Evolutionary conservation across 371 early-diverging fungal species (phyloP), one percentile per base, ranked within the genome.

Genomic region (Saksenaea vasiformis): DNA sequence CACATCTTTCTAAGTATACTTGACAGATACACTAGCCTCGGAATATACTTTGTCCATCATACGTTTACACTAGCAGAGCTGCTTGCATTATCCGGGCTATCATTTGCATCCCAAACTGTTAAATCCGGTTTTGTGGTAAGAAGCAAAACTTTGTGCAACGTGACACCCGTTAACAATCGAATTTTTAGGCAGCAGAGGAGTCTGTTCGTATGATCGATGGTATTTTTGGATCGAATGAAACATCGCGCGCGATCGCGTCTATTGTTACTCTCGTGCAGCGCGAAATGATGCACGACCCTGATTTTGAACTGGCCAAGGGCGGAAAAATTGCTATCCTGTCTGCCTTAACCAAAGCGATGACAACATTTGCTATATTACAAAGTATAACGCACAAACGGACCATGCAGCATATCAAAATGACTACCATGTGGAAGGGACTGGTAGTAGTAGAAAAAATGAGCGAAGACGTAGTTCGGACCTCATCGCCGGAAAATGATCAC

Each of bases 181-280:
- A 41, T 69, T 26, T 44, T 26, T 44, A 87, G 85, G 85, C 88
- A 24, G 93, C 94, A 0, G 93, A 95, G 55, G 95, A 96, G 69
- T 88, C 89, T n/a, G 93, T 95, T 1, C 83, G 90, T 2, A 72
- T 94, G n/a, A 77, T 95, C 13, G 96, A 95, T 73, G 93, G 91
- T 0, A 66, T 96, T 3, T 94, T 95, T 76, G 95, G 95, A 14
- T 85, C 90, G 5, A 94, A 94, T 17, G 95, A 94, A 62, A 93
- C 95, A 0, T 93, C 93, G 9, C 83, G 87, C 15, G 93, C 92
- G 1, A 73, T 94, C 31, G 91, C 93, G 0, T 89, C 93, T 5
- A 83, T 95, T 43, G 83, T 94, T 19, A 77, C 85, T 15, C 70
- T 94, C 59, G 80, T 92, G 14, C 78, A 80, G 43, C 77, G 89